A percentile compares a stretch with the other conserved stretches of the same genome.
phyloP scores from a whole-genome alignment of 179 eudicot genomes.

The Beta macrorhiza region DNA sequence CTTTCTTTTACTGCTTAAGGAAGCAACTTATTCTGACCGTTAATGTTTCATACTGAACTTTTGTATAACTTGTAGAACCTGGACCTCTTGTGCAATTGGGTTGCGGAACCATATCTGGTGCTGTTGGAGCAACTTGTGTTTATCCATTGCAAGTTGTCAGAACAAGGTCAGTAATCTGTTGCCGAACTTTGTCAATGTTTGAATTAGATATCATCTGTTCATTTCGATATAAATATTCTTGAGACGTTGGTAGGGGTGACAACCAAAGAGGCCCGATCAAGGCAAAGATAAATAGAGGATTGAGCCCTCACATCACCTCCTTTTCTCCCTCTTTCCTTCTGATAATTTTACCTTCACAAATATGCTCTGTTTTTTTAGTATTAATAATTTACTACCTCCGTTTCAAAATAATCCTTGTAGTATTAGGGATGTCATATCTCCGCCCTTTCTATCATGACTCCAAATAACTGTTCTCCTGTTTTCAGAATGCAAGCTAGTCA shows the following conservation, averaged over 20 bases:
- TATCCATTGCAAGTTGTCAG: conserved; percentile 93
- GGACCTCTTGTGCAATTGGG: conserved; percentile 93
- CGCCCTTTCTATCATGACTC: background rate
- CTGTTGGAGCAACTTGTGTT: conserved; percentile 93
- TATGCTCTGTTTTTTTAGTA: background rate
- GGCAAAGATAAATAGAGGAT: background rate
- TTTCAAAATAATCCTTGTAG: too few relatives aligned
- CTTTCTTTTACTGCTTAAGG: background rate
- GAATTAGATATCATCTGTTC: background rate
- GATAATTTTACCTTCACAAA: background rate
- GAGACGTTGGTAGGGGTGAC: background rate
- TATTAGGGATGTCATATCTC: background rate
- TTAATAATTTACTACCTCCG: background rate
- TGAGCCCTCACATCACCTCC: background rate
- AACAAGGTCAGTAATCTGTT: conserved; percentile 58
- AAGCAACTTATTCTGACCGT: background rate
- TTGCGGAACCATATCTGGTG: conserved; percentile 88
- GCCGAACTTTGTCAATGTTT: background rate
- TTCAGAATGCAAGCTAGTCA: conserved; percentile 79
- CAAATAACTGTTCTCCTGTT: background rate
- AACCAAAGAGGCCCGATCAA: background rate
- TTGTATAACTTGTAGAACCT: conserved; percentile 53
- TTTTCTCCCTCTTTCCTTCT: background rate
- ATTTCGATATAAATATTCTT: background rate
- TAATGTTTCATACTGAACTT: conserved; percentile 6